Base-by-base conservation (phyloP, 2,329 filamentous ascomycete species). In the Cephalotrichum gorgonifer region DNA sequence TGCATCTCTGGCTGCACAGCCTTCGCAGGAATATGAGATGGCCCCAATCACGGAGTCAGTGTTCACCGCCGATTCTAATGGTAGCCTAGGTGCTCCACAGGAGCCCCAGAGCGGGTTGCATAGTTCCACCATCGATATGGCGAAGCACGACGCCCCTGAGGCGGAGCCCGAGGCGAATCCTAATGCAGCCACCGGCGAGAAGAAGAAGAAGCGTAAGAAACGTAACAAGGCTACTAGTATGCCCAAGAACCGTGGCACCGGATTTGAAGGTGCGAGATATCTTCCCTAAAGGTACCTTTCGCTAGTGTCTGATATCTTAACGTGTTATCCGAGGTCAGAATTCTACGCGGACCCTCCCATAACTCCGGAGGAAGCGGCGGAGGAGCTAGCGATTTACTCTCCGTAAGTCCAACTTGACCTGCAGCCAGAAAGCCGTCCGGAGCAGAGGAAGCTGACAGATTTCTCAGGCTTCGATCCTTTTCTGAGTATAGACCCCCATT, bases 341-440 rank as follows among this genome's bases (percentile, higher is more conserved):
- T 88, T 80, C 62, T 93, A 79, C 60, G 81, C 85, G 12, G 91
- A 97, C 62, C 75, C 83, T 1, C 89, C 89, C 0, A 67, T 94
- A 52, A 90, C 85, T 0, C 81, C 83, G 0, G 73, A 72, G 0
- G 82, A 95, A 59, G 74, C 78, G 44, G 66, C 74, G 3, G 74
- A 84, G 46, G 86, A 95, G 58, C 68, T 59, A 38, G 49, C 20
- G 9, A 44, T 30, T 23, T 44, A 22, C 27, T 44, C 42, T 27
- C 27, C 20, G 23, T 23, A 20, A 23, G 17, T 15, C 4, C 9
- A 6, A 15, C 6, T 14, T 26, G 17, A 23, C 27, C 38, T 20
- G 35, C 28, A n/a, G n/a, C n/a, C n/a, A n/a, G 31, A 22, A 6
- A 39, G 17, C 35, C 7, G 17, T 39, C 6, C 6, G 17, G 17